Percentiles rank a stretch among this genome's conserved stretches.
phyloP scores from a whole-genome alignment of 371 early-diverging fungal genomes.

The Antonospora locustae region DNA sequence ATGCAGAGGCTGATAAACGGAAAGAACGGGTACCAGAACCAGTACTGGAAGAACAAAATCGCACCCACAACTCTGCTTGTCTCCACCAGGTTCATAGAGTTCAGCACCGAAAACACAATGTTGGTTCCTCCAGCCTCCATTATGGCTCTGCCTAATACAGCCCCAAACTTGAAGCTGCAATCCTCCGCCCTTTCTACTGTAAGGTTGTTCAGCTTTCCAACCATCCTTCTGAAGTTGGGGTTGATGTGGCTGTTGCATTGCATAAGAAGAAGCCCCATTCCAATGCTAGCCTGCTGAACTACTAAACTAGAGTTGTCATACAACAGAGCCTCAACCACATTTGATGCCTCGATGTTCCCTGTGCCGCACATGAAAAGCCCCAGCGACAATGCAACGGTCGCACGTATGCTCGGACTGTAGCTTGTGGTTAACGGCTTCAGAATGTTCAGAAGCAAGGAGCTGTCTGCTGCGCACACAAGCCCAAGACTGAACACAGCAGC shows the following conservation, averaged over 20 bases:
- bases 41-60: conserved; percentile 87
- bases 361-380: conserved; percentile 93
- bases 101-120: conserved; percentile 72
- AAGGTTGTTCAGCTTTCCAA: conserved; percentile 67
- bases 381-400: conserved; percentile 81
- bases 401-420: conserved; percentile 89
- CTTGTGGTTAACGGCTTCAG: conserved; percentile 87
- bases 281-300: conserved; percentile 86
- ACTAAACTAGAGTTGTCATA: conserved; percentile 91
- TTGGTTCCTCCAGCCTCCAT: conserved; percentile 82
- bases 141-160: conserved; percentile 84
- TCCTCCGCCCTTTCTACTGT: conserved; percentile 79
- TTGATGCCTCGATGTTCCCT: conserved; percentile 71
- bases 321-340: conserved; percentile 84
- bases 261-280: conserved; percentile 83
- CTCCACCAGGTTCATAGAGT: conserved; percentile 69
- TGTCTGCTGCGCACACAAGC: conserved; percentile 71
- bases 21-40: conserved; percentile 93
- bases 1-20: conserved; percentile 35
- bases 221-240: conserved; percentile 61
- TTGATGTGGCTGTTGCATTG: conserved; percentile 72
- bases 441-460: conserved; percentile 77
- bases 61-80: conserved; percentile 83
- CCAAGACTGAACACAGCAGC: conserved; percentile 89
- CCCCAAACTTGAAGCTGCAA: conserved; percentile 82